Evolutionary conservation across 306 rosid species (phyloP).

Genomic region (Vigna hirtella): DNA sequence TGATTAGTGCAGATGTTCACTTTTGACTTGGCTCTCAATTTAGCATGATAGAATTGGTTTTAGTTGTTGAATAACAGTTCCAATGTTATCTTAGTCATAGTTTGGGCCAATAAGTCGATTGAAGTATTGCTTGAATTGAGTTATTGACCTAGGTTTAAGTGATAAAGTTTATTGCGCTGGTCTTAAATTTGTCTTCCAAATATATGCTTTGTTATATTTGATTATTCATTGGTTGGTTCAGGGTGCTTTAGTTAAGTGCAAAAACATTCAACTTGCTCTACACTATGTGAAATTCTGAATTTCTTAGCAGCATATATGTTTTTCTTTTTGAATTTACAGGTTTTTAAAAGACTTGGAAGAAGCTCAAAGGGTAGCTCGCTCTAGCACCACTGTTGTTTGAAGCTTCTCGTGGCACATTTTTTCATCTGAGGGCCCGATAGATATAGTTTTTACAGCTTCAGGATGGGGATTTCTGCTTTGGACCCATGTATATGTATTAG

Average conservation of each 20-base stretch:
- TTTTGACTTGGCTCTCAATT: conserved; percentile 21
- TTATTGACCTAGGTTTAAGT: conserved; percentile 21
- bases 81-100: conserved; percentile 28
- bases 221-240: conserved; percentile 10
- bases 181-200: conserved; percentile 22
- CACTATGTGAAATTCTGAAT: conserved; percentile 19
- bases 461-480: conserved; percentile 25
- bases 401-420: conserved; percentile 39
- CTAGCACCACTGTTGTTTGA: conserved; percentile 65
- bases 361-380: conserved; percentile 83
- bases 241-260: conserved; percentile 40
- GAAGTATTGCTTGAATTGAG: conserved; percentile 29
- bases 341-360: conserved; percentile 96
- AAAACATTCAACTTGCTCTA: conserved; percentile 14
- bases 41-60: conserved; percentile 25
- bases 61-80: conserved; percentile 20
- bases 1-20: conserved; percentile 23
- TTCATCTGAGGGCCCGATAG: conserved; percentile 39
- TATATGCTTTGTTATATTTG: conserved; percentile 29
- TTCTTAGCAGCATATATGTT: conserved; percentile 37
- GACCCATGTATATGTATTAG: conserved; percentile 34
- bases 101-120: conserved; percentile 25
- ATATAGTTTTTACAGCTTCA: conserved; percentile 40
- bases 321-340: conserved; percentile 53
- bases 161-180: conserved; percentile 23